Percentiles rank a stretch among this genome's conserved stretches.
Evolutionary conservation across 2,329 filamentous ascomycete species (phyloP).

Genomic region (Metarhizium album): DNA sequence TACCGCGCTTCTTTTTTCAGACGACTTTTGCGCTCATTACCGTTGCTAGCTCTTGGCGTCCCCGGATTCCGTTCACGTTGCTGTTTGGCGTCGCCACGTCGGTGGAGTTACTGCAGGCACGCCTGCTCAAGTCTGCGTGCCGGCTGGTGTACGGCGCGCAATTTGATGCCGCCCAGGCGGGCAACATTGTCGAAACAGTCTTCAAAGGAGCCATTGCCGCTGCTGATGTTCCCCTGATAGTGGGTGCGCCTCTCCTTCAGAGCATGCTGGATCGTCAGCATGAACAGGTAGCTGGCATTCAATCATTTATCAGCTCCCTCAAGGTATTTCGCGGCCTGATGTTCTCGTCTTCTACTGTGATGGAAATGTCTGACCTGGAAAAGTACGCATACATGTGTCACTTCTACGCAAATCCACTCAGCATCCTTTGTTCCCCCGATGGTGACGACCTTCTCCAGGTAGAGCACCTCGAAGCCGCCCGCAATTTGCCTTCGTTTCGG

Average conservation of each 20-base stretch:
- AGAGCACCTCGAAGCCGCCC: conserved; percentile 56
- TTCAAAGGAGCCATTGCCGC: conserved; percentile 56
- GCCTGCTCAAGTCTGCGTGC: conserved; percentile 58
- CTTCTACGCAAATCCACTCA: conserved; percentile 70
- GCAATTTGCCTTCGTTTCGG: conserved; percentile 60
- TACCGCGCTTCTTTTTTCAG: conserved; percentile 6
- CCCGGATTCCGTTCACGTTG: conserved; percentile 65
- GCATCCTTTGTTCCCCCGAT: conserved; percentile 41
- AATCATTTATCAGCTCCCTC: conserved; percentile 58
- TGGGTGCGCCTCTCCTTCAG: conserved; percentile 54
- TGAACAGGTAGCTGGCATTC: conserved; percentile 67
- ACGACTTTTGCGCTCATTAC: no score
- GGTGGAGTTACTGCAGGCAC: conserved; percentile 66
- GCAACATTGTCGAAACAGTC: conserved; percentile 60
- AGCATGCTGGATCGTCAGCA: conserved; percentile 60
- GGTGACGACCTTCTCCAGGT: conserved; percentile 31
- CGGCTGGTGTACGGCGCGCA: conserved; percentile 58
- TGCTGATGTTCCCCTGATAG: conserved; percentile 41
- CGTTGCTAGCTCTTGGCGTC: conserved; percentile 49
- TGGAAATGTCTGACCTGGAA: neutral
- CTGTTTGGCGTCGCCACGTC: conserved; percentile 76
- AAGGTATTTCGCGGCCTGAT: conserved; percentile 38
- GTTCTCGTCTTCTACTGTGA: neutral
- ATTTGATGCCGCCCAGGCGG: conserved; percentile 67
- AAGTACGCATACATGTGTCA: conserved; percentile 81